These are phyloP conservation scores for Rubroboletus satanas DNA, from an alignment of 768 basidiomycete species.

Conservation along the genomic window DNA sequence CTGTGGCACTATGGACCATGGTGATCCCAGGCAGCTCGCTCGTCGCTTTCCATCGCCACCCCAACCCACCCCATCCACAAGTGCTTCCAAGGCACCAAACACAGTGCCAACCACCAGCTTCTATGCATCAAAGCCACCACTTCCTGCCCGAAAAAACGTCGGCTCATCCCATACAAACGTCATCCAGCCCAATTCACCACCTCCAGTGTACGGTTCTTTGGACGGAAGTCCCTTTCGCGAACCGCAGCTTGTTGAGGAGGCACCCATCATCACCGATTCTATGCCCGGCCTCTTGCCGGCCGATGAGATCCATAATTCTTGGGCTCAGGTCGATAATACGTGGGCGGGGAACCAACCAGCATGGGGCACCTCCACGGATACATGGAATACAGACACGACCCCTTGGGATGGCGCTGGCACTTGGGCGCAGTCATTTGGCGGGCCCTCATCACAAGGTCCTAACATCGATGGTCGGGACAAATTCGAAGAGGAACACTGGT, in stretches of 20 bases:
- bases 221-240: slow-evolving; percentile 42
- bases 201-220: slow-evolving; percentile 23
- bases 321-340: slow-evolving; percentile 10
- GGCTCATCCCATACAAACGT: slow-evolving; percentile 39
- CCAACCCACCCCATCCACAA: slow-evolving; percentile 38
- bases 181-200: slow-evolving; percentile 26
- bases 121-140: slow-evolving; percentile 33
- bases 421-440: slow-evolving; percentile 24
- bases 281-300: slow-evolving; percentile 38
- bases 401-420: slow-evolving; percentile 24
- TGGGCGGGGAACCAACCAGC: slow-evolving; percentile 14
- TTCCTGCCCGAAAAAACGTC: slow-evolving; percentile 31
- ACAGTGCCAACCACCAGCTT: slow-evolving; percentile 28
- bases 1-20: slow-evolving; percentile 41
- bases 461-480: slow-evolving; percentile 58
- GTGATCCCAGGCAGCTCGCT: slow-evolving; percentile 38
- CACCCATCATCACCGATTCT: slow-evolving; percentile 34
- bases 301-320: slow-evolving; percentile 24
- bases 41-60: slow-evolving; percentile 36
- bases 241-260: slow-evolving; percentile 51
- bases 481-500: slow-evolving; percentile 67
- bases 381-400: slow-evolving; percentile 20
- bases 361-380: slow-evolving; percentile 14
- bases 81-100: slow-evolving; percentile 28
- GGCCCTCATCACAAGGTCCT: slow-evolving; percentile 28